Evolutionary conservation across 2,329 filamentous ascomycete species (phyloP), one percentile per base, ranked within the genome.

Genomic region (Penicillium hesseltinei): DNA sequence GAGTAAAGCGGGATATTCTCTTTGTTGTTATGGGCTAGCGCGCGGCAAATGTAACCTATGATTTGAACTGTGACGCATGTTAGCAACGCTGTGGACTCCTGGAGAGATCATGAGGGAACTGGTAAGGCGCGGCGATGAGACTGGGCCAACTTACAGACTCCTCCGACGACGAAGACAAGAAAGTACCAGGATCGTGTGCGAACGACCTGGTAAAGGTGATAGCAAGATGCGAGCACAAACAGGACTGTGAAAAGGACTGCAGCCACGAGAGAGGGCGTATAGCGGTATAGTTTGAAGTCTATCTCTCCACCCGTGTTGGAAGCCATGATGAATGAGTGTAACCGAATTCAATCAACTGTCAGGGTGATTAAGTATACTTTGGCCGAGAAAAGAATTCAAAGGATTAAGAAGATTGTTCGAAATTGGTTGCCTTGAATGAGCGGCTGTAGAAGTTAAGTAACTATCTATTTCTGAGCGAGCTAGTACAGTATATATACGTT

Each of bases 1-100:
- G 77, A 73, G 64, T 75, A 80, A 7, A 63, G 50, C 1, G 43
- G 45, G 2, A 59, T 54, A 15, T 44, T 49, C 8, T 55, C 47
- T 7, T 23, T 63, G 33, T 68, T 17, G 44, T 48, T 42, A 19
- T 68, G 64, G 21, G 58, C 46, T 8, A 56, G 33, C 2, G 56
- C 54, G 2, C 68, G 67, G 21, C 44, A 39, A 19, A 51, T 50
- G 35, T 64, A 64, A 5, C 63, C 62, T 35, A 66, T 61, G 4
- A 61, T 58, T 54, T 66, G 58, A 15, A 66, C 63, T 66, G n/a
- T 21, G 45, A 5, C 38, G 43, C 3, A 2, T 17, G 23, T 42
- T 11, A 51, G 42, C 21, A 38, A 7, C 25, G 10, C 17, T 29
- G 8, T 23, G 6, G n/a, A 39, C 17, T 39, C 17, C 10, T 1